Evolutionary conservation across 768 basidiomycete genomes (phyloP).

Genomic region (Boletus vermiculosoides): DNA sequence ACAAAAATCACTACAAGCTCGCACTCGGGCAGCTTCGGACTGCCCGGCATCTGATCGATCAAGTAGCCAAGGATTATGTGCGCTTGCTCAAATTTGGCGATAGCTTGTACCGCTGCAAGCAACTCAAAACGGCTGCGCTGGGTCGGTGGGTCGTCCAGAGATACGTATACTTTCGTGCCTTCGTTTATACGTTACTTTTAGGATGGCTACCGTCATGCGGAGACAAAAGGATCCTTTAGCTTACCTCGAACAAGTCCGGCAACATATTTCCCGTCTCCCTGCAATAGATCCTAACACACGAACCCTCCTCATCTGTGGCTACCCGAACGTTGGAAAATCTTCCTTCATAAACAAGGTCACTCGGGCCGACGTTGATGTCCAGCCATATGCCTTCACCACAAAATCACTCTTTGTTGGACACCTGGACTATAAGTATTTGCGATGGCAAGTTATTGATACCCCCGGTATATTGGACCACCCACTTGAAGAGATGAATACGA

Average conservation of each 20-base stretch:
- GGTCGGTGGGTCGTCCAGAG: conserved; percentile 72
- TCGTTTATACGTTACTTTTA: conserved; percentile 27
- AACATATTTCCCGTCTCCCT: conserved; percentile 98
- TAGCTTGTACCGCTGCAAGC: conserved; percentile 96
- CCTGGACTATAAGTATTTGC: conserved; percentile 97
- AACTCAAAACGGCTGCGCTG: conserved; percentile 94
- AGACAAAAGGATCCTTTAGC: conserved; percentile 98
- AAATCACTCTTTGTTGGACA: conserved; percentile 98
- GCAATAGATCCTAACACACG: conserved; percentile 98
- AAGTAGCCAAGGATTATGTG: conserved; percentile 95
- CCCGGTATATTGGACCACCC: conserved; percentile 98
- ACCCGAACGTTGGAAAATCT: conserved; percentile 99
- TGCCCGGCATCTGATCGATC: conserved; percentile 92
- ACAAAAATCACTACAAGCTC: conserved; percentile 99
- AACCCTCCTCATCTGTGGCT: conserved; percentile 96
- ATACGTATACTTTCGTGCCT: neutral
- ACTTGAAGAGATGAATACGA: conserved; percentile 99
- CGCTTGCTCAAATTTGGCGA: conserved; percentile 97
- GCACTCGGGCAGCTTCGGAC: conserved; percentile 97
- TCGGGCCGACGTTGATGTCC: conserved; percentile 97
- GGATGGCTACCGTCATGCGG: conserved; percentile 99
- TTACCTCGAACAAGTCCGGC: conserved; percentile 98
- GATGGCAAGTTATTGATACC: conserved; percentile 99
- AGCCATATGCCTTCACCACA: conserved; percentile 99
- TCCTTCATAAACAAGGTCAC: conserved; percentile 99